A percentile compares a stretch with the other conserved stretches of the same genome.
phyloP scores from a whole-genome alignment of 2,329 filamentous ascomycete species.

The Hypoxylon sp. region DNA sequence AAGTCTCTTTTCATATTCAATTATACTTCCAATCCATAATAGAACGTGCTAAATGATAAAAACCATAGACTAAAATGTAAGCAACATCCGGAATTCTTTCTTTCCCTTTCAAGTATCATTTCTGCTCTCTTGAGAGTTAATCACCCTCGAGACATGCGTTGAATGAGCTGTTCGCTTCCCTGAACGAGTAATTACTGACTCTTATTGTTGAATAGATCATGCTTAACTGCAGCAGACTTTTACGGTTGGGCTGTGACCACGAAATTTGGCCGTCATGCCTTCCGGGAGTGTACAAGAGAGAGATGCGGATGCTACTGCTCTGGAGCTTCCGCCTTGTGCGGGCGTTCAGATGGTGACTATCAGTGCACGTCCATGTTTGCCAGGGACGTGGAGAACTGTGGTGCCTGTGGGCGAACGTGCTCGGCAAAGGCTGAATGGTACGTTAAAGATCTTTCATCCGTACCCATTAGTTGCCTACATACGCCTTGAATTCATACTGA shows the following conservation, averaged over 20 bases:
- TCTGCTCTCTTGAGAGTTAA: too few species aligned
- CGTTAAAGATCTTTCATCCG: background rate
- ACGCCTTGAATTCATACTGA: background rate
- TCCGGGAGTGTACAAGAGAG: background rate
- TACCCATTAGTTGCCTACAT: too few species aligned
- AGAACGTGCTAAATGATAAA: too few species aligned
- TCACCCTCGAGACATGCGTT: too few species aligned
- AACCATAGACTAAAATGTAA: too few species aligned
- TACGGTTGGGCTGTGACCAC: background rate
- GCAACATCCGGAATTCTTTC: too few species aligned
- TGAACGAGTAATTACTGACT: background rate
- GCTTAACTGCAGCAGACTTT: conserved; percentile 4
- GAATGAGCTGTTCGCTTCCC: too few species aligned
- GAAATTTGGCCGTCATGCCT: background rate
- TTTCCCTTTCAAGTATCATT: too few species aligned
- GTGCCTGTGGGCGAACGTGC: conserved; percentile 5
- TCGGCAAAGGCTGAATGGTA: conserved; percentile 5
- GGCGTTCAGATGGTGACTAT: conserved; percentile 1
- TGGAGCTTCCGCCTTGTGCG: background rate
- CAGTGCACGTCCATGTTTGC: conserved; percentile 1
- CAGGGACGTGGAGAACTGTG: conserved; percentile 3
- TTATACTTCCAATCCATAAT: too few species aligned
- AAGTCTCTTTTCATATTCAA: background rate
- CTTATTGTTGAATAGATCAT: background rate
- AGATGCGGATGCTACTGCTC: conserved; percentile 8